Base-by-base conservation (phyloP, 1,284 basidiomycete species). In the Schizophyllum amplum region DNA sequence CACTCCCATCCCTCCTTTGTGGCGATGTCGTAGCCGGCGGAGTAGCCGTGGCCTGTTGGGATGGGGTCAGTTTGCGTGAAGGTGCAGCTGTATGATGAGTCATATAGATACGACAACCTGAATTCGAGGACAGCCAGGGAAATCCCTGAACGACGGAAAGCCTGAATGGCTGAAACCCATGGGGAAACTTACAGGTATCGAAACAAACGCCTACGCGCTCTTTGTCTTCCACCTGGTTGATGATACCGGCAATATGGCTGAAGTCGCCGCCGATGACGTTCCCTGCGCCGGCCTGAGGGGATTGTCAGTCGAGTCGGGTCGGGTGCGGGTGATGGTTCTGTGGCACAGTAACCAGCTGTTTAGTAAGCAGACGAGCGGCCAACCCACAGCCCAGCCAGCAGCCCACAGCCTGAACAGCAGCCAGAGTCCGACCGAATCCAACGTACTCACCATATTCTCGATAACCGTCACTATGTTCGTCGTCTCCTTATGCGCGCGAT, bases 361-460 rank as follows among this genome's bases (percentile, higher is more conserved):
- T n/a, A n/a, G n/a, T n/a, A n/a, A n/a, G n/a, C n/a, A n/a, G n/a
- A n/a, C n/a, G n/a, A n/a, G n/a, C n/a, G n/a, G n/a, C n/a, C n/a
- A n/a, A n/a, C n/a, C n/a, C n/a, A n/a, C n/a, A n/a, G n/a, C n/a
- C n/a, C n/a, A n/a, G n/a, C n/a, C n/a, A n/a, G n/a, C n/a, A n/a
- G n/a, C n/a, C n/a, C n/a, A 42, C 33, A 42, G 13, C 27, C 13
- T 33, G 27, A 33, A 42, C 11, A 17, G 7, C 7, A 2, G 7
- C 17, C 33, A 42, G n/a, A n/a, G 7, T 51, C 52, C 4, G 25
- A 51, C 46, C 20, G n/a, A n/a, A n/a, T n/a, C n/a, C n/a, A n/a
- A n/a, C n/a, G n/a, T n/a, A 61, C 76, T 57, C 48, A 82, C 91
- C 92, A 94, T 95, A 65, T 92, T 93, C 69, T 94, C 92, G 5